Base-by-base conservation (phyloP, 108 stramenopile genomes). In the Hondaea fermentalgiana region DNA sequence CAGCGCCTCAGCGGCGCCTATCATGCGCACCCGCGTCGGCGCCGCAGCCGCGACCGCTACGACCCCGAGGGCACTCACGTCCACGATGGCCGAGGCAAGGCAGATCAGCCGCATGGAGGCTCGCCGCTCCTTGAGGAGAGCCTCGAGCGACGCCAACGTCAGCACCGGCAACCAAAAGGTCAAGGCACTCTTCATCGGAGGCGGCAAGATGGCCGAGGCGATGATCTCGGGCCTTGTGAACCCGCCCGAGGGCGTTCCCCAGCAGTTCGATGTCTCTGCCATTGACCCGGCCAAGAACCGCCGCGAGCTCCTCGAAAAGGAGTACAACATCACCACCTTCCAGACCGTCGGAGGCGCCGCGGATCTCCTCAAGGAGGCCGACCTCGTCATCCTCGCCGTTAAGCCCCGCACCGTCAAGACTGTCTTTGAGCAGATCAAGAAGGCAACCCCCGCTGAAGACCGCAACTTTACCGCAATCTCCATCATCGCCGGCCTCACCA, bases 161-260 rank as follows among this genome's bases (percentile, higher is more conserved):
- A 12, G 35, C 64, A 10, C 64, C 42, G 64, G 10, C 64, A 23
- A 23, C 59, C 19, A 59, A 23, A 69, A 69, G 64, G 42, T 28
- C 4, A 69, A 42, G 19, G 88, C 51, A 55, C 12, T 83, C 87
- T 96, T 97, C 87, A 92, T 97, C 59, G 98, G 98, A 44, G 94
- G 96, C n/a, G 98, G 98, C 19, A 96, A 95, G 89, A 98, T 98
- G 98, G 95, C 95, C 44, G 96, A 97, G 87, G 96, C 98, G 59
- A 94, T 98, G 92, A 91, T 98, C 47, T 89, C 92, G 59, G 96
- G 96, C 42, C 90, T 97, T 51, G 93, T 96, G 45, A 76, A 60
- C 4, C 72, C 57, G n/a, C 16, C 29, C 6, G 64, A 69, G 42
- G 64, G 64, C 64, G 42, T 17, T 3, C 64, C 64, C 8, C 17